Evolutionary conservation across 352 stramenopile genomes (phyloP).

Genomic region (Phytophthora pini): DNA sequence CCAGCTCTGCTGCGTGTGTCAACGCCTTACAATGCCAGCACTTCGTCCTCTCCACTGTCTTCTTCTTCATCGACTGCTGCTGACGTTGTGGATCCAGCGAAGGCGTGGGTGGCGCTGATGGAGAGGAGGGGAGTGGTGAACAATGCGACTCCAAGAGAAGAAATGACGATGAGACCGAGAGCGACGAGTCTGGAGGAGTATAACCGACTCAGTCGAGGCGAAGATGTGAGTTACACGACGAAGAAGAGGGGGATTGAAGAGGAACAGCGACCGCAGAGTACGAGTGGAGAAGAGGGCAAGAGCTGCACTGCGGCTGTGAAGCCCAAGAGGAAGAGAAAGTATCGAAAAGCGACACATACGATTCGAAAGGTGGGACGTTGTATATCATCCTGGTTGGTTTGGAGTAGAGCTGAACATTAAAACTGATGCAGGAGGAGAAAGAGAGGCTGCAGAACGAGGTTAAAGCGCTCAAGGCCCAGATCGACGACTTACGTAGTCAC

Average conservation of each 20-base stretch:
- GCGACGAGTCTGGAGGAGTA: constrained; percentile 11
- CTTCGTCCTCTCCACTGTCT: constrained; percentile 23
- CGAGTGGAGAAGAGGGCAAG: constrained; percentile 3
- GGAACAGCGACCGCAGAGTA: neutral
- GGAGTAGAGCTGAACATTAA: neutral
- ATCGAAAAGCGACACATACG: constrained; percentile 43
- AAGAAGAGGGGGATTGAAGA: constrained; percentile 12
- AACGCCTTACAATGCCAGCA: constrained; percentile 5
- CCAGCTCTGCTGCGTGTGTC: constrained; percentile 2
- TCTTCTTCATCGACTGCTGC: constrained; percentile 24
- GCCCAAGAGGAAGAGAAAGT: constrained; percentile 33
- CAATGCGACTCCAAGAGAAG: neutral
- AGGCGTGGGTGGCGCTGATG: constrained; percentile 27
- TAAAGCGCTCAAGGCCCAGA: constrained; percentile 31
- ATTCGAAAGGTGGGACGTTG: constrained; percentile 26
- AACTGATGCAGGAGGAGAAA: constrained; percentile 36
- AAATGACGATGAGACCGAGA: constrained; percentile 1
- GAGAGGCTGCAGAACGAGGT: constrained; percentile 32
- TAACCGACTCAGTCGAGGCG: constrained; percentile 7
- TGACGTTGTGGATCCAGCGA: constrained; percentile 4
- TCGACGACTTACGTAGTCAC: constrained; percentile 31
- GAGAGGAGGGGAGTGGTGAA: constrained; percentile 7
- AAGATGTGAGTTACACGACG: constrained; percentile 2
- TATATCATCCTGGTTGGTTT: neutral
- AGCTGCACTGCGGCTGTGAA: constrained; percentile 4